phyloP scores from a whole-genome alignment of 2,329 filamentous ascomycete species.

The Colletotrichum incanum region DNA sequence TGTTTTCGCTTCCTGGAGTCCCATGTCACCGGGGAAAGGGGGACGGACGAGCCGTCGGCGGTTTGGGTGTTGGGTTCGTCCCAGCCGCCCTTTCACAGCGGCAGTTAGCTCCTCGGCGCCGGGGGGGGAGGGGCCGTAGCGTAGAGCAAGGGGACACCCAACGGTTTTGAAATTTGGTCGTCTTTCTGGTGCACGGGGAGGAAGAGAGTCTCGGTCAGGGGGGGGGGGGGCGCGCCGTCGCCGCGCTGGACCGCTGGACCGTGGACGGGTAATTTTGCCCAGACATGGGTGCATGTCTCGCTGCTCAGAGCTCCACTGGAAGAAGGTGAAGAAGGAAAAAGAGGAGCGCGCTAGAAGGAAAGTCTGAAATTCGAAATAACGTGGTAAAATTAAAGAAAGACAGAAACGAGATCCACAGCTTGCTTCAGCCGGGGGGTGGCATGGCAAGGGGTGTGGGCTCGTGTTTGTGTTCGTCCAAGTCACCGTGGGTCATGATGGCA shows the following conservation, averaged over 20 bases:
- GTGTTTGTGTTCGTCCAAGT: slow-evolving; percentile 19
- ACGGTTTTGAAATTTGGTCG: slow-evolving; percentile 18
- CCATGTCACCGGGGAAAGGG: slow-evolving; percentile 32
- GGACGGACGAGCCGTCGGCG: slow-evolving; percentile 24
- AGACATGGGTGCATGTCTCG: slow-evolving; percentile 9
- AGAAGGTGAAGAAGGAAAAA: slow-evolving; percentile 43
- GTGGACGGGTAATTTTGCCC: slow-evolving; percentile 25
- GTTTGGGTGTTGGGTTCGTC: slow-evolving; percentile 11
- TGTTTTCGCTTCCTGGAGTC: neutral
- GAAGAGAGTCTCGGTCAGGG: neutral
- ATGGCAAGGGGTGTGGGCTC: neutral
- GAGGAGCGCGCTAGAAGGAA: slow-evolving; percentile 39
- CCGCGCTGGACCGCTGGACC: neutral
- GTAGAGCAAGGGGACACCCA: slow-evolving; percentile 8
- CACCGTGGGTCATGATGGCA: neutral
- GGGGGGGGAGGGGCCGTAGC: neutral
- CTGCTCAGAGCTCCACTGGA: neutral
- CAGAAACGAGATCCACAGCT: slow-evolving; percentile 28
- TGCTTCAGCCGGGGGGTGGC: slow-evolving; percentile 33
- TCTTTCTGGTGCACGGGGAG: neutral
- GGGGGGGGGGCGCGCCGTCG: neutral
- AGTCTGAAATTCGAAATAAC: slow-evolving; percentile 30
- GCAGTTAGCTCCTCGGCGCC: slow-evolving; percentile 14
- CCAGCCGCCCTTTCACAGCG: slow-evolving; percentile 6
- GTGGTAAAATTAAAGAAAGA: slow-evolving; percentile 41